Evolutionary conservation across 208 protist genomes (phyloP).

Genomic region (Balamuthia mandrillaris): DNA sequence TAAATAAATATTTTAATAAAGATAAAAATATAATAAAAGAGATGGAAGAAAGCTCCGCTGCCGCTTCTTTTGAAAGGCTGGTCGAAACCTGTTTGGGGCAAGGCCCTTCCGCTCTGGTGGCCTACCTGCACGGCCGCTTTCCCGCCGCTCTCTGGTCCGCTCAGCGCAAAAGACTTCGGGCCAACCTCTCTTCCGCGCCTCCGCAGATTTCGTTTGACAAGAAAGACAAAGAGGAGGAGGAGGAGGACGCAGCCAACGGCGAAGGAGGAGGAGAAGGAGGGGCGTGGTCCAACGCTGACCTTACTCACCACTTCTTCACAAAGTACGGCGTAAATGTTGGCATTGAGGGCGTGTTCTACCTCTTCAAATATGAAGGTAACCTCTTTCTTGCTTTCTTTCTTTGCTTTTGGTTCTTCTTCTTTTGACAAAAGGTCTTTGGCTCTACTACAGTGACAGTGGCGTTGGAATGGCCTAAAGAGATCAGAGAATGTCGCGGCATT

Average conservation of each 20-base stretch:
- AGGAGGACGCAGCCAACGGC: neutral
- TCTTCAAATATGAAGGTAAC: constrained; percentile 30
- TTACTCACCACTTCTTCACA: constrained; percentile 23
- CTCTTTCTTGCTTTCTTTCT: too few species aligned
- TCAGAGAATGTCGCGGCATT: neutral
- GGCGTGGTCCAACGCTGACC: neutral
- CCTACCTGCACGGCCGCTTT: neutral
- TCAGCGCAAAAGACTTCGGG: too few species aligned
- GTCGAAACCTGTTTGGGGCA: too few species aligned
- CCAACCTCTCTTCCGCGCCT: too few species aligned
- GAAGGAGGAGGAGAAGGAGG: neutral
- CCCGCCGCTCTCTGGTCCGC: neutral
- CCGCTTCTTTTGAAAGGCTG: too few species aligned
- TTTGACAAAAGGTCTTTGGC: too few species aligned
- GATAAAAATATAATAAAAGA: too few species aligned
- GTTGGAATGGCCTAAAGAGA: constrained; percentile 3
- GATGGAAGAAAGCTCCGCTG: too few species aligned
- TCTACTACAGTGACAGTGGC: neutral
- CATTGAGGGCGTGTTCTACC: constrained; percentile 20
- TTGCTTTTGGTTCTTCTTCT: too few species aligned
- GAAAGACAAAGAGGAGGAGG: neutral
- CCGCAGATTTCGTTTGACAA: too few species aligned
- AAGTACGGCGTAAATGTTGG: constrained; percentile 3
- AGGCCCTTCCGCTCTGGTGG: neutral
- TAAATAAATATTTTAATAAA: too few species aligned